Base-by-base conservation (phyloP, 1,284 basidiomycete genomes). In the Athelia psychrophila region DNA sequence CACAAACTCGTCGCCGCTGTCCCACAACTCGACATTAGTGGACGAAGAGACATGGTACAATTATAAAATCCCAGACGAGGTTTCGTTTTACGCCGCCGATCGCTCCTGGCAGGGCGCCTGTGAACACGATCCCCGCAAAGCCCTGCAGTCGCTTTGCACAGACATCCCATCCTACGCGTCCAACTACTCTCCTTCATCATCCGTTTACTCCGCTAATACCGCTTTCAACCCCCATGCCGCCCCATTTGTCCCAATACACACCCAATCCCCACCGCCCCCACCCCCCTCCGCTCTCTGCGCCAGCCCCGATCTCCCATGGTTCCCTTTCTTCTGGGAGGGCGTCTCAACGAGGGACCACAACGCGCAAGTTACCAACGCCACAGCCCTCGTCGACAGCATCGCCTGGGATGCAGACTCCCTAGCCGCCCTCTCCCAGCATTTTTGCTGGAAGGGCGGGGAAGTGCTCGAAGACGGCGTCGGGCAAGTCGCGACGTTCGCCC, bases 401-500 rank as follows among this genome's bases (percentile, higher is more conserved):
- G 44, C 16, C 8, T 64, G 62, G 62, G 53, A 59, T 20, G 44
- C 57, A 16, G 49, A 55, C 35, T 49, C 55, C 2, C 53, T 65
- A 36, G 55, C 54, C 10, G 59, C 61, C 35, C 62, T 67, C 16
- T 60, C 61, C 0, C 56, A 62, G 38, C 58, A 59, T 47, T 64
- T 67, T 38, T 60, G 57, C 49, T 64, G 58, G 57, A 47, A 57
- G 19, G 61, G 58, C n/a, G 50, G 54, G 3, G 55, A 56, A n/a
- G 51, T 49, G 30, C 30, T 48, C 20, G 47, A 51, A 4, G 51
- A 49, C 9, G 50, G 53, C 10, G 15, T 27, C 16, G 44, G 44
- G 8, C 6, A 6, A 6, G 58, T 65, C 23, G 69, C 67, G 20
- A 53, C 57, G 2, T 70, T 72, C 50, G 66, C 69, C 5, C 55